Evolutionary conservation across 106 monocot species (phyloP), one percentile per base, ranked within the genome.

Genomic region (Dendrobium nobile): DNA sequence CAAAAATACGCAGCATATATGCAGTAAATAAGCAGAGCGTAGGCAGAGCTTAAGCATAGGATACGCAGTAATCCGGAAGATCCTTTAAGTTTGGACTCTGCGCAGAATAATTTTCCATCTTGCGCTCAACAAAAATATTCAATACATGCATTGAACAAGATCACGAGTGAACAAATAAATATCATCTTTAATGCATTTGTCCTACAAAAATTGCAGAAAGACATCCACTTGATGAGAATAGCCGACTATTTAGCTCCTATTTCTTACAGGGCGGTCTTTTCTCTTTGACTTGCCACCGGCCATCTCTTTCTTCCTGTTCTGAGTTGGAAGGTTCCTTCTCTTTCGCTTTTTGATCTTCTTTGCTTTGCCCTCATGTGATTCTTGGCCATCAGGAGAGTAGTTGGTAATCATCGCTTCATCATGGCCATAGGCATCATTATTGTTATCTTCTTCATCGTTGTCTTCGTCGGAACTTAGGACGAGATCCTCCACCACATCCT

Each of bases 401-500:
- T 11, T 20, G 16, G 20, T 48, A 37, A 55, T 31, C 24, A 37
- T 48, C 15, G 17, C 19, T 11, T 78, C 40, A 33, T 20, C 41
- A 75, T 72, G 15, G 16, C 3, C 72, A 8, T 11, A 56, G 28
- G 24, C 80, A 9, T 44, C 48, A 20, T 41, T 79, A 6, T 75
- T 65, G 8, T 77, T 67, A 0, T 77, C 75, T 3, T 80, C 80
- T 19, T 77, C 84, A 54, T 79, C 80, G 0, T 82, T 11, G 8
- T 92, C 95, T 15, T 70, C 70, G 15, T 70, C 70, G 19, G 95
- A 99, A 82, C 95, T 99, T 18, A 99, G 85, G 33, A 99, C 85
- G 45, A 99, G 82, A 75, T 95, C 98, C 79, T 99, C 95, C 54
- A 99, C 93, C 40, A 93, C 73, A 86, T 99, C 98, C 42, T 99